Evolutionary conservation across 768 basidiomycete species (phyloP), one percentile per base, ranked within the genome.

Genomic region (Strobilomyces confusus): DNA sequence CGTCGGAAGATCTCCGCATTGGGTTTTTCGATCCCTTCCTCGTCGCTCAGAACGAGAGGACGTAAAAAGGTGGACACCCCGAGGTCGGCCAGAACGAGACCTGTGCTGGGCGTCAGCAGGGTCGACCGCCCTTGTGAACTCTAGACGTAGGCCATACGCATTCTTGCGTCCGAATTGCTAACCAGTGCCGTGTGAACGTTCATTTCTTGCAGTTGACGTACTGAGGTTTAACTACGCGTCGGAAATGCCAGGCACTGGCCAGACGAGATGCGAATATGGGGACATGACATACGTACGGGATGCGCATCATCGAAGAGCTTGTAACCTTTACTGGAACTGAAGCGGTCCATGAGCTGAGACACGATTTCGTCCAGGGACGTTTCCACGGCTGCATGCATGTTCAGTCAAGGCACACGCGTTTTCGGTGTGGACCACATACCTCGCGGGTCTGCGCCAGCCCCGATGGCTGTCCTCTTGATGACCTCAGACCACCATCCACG

Each of bases 401-500:
- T 29, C 46, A 11, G 54, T 61, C 33, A 51, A 33, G 48, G 17
- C 44, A 53, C 58, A 66, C 54, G 61, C 47, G 65, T 60, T 58
- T 56, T 49, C n/a, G 49, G 63, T 44, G 58, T 48, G 60, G 52
- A 57, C 43, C 14, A 42, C 73, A 56, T 55, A 84, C 86, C 77
- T 61, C 72, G 64, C 44, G 77, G 65, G 68, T 86, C 74, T 4
- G 83, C 89, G 1, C 87, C 88, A 40, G 89, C 87, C 4, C 83
- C 87, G 3, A 89, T 67, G 17, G 89, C 89, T 34, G 90, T 92
- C 52, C 80, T 72, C 52, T 73, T 75, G 56, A 92, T 84, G 36
- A 92, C 88, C 56, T 88, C 83, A n/a, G 73, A 67, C 90, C 90
- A 92, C 89, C 88, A 92, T 3, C 63, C 67, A 30, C 77, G 66